These are phyloP conservation scores for Vigna trinervia DNA, from an alignment of 306 rosid species.

Conservation along the genomic window DNA sequence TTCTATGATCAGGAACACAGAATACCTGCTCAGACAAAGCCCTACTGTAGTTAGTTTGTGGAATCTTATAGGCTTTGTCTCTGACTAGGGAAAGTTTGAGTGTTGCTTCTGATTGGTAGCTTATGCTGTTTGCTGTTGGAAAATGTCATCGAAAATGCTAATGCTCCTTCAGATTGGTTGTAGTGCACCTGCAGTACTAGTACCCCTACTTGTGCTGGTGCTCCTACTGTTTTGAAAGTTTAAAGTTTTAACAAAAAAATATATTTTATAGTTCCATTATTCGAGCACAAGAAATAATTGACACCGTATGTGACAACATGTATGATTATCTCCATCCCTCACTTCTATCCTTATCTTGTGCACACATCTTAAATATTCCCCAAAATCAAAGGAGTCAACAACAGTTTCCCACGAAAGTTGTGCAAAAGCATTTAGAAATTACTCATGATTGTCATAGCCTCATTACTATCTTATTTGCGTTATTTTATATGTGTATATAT, in stretches of 20 bases:
- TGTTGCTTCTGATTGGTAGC: background rate
- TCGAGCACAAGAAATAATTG: too few species aligned
- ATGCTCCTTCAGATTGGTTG: background rate
- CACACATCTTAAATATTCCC: background rate
- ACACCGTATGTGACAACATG: too few species aligned
- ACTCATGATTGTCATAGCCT: background rate
- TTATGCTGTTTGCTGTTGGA: background rate
- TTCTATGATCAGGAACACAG: background rate
- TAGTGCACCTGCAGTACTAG: background rate
- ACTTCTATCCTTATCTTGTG: background rate
- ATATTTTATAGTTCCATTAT: too few species aligned
- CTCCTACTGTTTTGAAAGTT: background rate
- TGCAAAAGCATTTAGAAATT: background rate
- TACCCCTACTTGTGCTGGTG: background rate
- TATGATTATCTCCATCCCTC: background rate
- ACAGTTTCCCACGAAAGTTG: background rate
- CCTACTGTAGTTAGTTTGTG: background rate
- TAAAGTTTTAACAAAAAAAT: too few species aligned
- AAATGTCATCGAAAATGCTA: too few species aligned
- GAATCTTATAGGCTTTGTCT: background rate
- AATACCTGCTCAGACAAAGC: background rate
- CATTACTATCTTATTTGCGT: background rate
- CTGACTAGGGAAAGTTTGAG: background rate
- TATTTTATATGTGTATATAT: too few species aligned
- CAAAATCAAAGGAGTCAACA: background rate